These are phyloP conservation scores for Taphrina betulina DNA, from an alignment of 1,139 yeast genomes.

Conservation along the genomic window DNA sequence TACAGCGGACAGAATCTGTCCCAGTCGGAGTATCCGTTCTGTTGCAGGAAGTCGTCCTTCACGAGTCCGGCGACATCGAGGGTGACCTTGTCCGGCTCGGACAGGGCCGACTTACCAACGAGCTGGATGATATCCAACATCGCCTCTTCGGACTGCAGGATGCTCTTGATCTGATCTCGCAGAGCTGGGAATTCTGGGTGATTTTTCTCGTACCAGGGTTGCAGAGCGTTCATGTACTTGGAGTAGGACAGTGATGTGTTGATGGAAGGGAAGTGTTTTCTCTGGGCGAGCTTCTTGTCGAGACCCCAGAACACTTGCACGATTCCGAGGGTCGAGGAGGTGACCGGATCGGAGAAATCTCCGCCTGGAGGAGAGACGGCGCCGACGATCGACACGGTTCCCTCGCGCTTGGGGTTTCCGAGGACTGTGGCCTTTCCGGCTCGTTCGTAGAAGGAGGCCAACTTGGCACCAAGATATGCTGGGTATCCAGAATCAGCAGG, in stretches of 20 bases:
- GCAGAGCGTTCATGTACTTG: conserved; percentile 83
- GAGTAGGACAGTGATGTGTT: conserved; percentile 95
- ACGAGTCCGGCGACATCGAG: conserved; percentile 86
- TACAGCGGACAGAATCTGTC: conserved; percentile 99
- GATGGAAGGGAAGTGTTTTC: conserved; percentile 99
- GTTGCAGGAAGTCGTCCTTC: conserved; percentile 98
- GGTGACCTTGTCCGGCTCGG: conserved; percentile 94
- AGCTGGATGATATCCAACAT: conserved; percentile 98
- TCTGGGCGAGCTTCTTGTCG: conserved; percentile 97
- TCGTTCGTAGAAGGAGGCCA: conserved; percentile 98
- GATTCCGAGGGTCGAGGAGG: conserved; percentile 95
- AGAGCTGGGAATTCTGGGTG: conserved; percentile 88
- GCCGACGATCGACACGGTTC: conserved; percentile 98
- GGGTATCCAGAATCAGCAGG: conserved; percentile 99
- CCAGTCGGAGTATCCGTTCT: conserved; percentile 95
- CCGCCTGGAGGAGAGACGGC: conserved; percentile 99
- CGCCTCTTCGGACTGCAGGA: conserved; percentile 86
- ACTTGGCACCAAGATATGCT: conserved; percentile 96
- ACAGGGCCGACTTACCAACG: conserved; percentile 96
- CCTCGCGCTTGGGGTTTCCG: conserved; percentile 94
- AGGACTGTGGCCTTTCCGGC: conserved; percentile 96
- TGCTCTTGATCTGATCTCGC: conserved; percentile 90
- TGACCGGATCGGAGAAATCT: conserved; percentile 99
- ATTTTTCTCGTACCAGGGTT: conserved; percentile 78
- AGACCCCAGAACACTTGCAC: conserved; percentile 99